Evolutionary conservation across 495 filamentous ascomycete species (phyloP).

Genomic region (Penicillium malachiteum): DNA sequence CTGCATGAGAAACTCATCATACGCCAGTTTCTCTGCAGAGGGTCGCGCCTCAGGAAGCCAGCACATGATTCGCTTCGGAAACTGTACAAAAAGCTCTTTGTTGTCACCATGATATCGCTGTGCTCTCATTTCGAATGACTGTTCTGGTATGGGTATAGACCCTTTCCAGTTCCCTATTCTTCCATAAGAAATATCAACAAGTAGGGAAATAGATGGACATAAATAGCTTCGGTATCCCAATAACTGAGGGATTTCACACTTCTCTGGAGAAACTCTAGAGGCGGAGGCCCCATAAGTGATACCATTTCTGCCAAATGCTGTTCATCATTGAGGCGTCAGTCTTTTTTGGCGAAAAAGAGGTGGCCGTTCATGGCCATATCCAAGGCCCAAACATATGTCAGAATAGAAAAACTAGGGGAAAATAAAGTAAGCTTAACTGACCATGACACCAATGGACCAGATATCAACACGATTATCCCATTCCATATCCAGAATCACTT

Average conservation of each 20-base stretch:
- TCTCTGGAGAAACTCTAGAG: not conserved
- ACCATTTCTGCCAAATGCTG: conserved; percentile 9
- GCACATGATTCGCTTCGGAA: conserved; percentile 29
- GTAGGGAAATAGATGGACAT: not conserved
- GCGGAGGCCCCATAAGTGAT: conserved; percentile 6
- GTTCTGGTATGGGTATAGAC: conserved; percentile 19
- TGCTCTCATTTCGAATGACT: conserved; percentile 20
- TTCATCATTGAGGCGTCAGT: conserved; percentile 3
- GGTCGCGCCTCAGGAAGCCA: conserved; percentile 36
- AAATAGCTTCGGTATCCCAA: conserved; percentile 30
- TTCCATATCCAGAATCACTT: conserved; percentile 33
- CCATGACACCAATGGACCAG: conserved; percentile 43
- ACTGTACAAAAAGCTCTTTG: conserved; percentile 27
- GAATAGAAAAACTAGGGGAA: not conserved
- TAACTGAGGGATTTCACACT: conserved; percentile 3
- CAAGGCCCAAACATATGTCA: not conserved
- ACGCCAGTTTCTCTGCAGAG: conserved; percentile 33
- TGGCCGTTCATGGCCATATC: not conserved
- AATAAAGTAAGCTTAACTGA: conserved; percentile 19
- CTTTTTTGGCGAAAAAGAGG: conserved; percentile 1
- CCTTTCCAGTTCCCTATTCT: conserved; percentile 26
- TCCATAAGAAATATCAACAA: conserved; percentile 1
- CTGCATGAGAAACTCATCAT: conserved; percentile 26
- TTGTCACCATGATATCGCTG: conserved; percentile 21
- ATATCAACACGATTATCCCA: conserved; percentile 43